Evolutionary conservation across 805 yeast genomes (phyloP), one percentile per base, ranked within the genome.

Genomic region (Spathaspora boniae): DNA sequence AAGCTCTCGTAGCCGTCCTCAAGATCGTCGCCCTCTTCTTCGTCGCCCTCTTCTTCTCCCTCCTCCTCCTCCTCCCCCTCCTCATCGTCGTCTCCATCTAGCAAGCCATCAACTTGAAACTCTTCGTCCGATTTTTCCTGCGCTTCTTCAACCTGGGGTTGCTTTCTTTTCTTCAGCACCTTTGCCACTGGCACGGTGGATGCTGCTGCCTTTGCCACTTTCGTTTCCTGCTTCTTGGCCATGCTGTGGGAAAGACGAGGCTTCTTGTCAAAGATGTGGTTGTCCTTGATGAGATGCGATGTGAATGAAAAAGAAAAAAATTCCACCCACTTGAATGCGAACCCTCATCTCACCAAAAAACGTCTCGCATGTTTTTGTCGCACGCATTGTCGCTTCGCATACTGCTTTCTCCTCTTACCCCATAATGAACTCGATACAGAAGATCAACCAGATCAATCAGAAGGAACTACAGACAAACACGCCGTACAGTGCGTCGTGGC

Each of bases 401-500:
- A 28, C 27, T 32, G 26, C 28, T 33, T 25, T 33, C 28, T 33
- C 28, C 27, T 32, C 21, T 12, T 21, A 4, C 30, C 28, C 36
- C 31, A 26, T 38, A 2, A 66, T 66, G 72, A 64, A 65, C 42
- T 47, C 63, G 3, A 64, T 67, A 28, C 56, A 54, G 33, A 60
- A 60, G 29, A 76, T 82, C 16, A 71, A 77, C 45, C 62, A 63
- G 29, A 71, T 85, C 33, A 87, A 79, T 51, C 76, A 79, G 37
- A 68, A 65, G 38, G 97, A 89, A 50, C 65, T 88, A 12, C 72
- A 71, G n/a, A 60, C 60, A 6, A 78, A 80, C 9, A 72, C 78
- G 0, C 57, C 82, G 0, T 68, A 72, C 23, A 59, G 66, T 4
- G 86, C 83, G 0, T 87, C 96, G 5, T 91, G 98, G 98, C 98